Base-by-base conservation (phyloP, 192 early-diverging fungal genomes). In the Coemansia sp. region DNA sequence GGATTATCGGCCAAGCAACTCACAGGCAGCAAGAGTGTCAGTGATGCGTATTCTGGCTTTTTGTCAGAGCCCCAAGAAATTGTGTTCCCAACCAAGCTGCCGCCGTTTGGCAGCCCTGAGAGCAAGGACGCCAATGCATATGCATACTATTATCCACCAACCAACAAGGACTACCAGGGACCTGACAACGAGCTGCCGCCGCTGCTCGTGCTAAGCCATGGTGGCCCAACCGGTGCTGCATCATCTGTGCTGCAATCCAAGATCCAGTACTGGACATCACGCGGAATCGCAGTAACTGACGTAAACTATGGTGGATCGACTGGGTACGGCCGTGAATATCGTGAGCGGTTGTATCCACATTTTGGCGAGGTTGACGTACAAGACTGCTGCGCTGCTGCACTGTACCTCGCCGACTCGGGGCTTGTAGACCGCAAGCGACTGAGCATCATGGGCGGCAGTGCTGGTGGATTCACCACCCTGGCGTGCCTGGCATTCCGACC, bases 301-400 rank as follows among this genome's bases (percentile, higher is more conserved):
- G 85, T 90, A 63, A 90, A 93, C 71, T 93, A 93, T 60, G 91
- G 92, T 50, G 92, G 92, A 2, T 90, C 88, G 1, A 84, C 85
- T 1, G 88, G 86, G 19, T 90, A 89, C 70, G 92, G 92, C 2
- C 82, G 88, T 12, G 89, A 83, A 41, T 91, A 86, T 69, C 86
- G 92, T 29, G 84, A 89, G 53, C 86, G 92, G 14, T 82, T 93
- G 19, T 75, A 88, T 21, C 82, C 82, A n/a, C 62, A 86, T 14
- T 91, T 89, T 82, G 92, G 91, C 6, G 61, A 87, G 49, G 88
- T 92, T 5, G 92, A 93, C 63, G 87, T 93, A 1, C 84, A 87
- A 32, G 92, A 93, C 71, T 88, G 90, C 65, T 87, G 89, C 51
- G 85, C 84, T 14, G 88, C 85, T 0, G 92, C 90, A 1, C 72